Conservation (phyloP, 2,329 filamentous ascomycete genomes). For the Pezizomycotina sp. region DNA sequence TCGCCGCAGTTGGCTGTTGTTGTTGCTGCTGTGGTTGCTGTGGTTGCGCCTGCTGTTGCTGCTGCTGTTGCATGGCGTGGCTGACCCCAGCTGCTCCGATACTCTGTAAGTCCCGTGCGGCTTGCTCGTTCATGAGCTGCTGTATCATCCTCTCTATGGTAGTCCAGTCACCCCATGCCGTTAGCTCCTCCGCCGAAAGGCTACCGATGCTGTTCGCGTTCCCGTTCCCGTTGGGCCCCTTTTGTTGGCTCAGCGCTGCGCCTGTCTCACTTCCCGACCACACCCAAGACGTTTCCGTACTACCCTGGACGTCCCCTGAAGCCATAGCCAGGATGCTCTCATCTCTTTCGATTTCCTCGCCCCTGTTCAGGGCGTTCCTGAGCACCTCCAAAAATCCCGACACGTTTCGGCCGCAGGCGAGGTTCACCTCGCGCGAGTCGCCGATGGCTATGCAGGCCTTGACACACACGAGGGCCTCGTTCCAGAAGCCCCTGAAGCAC, state of each 20-base stretch:
- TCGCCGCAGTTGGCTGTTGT: too few relatives aligned
- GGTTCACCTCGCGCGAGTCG: constrained; percentile 52
- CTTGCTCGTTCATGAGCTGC: constrained; percentile 20
- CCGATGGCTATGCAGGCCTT: constrained; percentile 55
- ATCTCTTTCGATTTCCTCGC: constrained; percentile 34
- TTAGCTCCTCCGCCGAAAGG: constrained; percentile 15
- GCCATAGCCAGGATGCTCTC: constrained; percentile 80
- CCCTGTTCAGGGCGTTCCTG: constrained; percentile 27
- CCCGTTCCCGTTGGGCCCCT: constrained; percentile 16
- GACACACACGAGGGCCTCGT: constrained; percentile 55
- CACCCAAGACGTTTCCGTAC: constrained; percentile 56
- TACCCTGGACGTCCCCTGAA: constrained; percentile 70
- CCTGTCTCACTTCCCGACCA: constrained; percentile 26
- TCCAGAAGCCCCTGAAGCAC: constrained; percentile 55
- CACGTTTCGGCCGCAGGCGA: constrained; percentile 64
- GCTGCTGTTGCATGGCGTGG: constrained; percentile 5
- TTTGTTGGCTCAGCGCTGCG: constrained; percentile 20
- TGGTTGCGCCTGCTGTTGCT: neutral
- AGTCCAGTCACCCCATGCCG: constrained; percentile 25
- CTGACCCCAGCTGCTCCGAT: neutral
- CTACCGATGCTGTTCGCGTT: constrained; percentile 7
- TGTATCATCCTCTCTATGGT: constrained; percentile 22
- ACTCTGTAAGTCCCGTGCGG: constrained; percentile 20
- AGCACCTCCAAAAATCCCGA: constrained; percentile 62
- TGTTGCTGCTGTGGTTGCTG: constrained; percentile 7